Conservation (phyloP, 2,329 filamentous ascomycete genomes). For the Fusarium poae region DNA sequence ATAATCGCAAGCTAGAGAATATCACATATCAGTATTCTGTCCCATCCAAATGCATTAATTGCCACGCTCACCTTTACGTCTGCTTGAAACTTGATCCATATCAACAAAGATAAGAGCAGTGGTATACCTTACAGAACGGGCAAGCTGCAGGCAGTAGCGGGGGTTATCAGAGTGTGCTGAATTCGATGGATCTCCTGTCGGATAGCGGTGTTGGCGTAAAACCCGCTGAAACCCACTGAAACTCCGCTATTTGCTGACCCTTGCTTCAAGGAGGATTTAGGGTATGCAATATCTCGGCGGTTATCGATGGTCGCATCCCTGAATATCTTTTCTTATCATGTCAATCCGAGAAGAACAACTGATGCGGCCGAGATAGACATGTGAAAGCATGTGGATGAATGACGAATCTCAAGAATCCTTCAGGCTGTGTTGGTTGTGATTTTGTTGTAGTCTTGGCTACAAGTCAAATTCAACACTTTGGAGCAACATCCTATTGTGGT, state of each 20-base stretch:
- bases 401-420: neutral
- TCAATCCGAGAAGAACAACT: neutral
- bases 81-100: conserved; percentile 31
- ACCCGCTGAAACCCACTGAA: conserved; percentile 10
- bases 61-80: conserved; percentile 36
- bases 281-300: neutral
- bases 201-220: conserved; percentile 19
- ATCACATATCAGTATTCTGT: neutral
- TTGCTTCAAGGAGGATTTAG: neutral
- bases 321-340: conserved; percentile 24
- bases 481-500: neutral
- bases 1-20: conserved; percentile 51
- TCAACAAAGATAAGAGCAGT: conserved; percentile 1
- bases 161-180: neutral
- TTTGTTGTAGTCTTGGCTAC: neutral
- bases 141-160: conserved; percentile 2
- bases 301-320: conserved; percentile 17
- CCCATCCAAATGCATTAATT: neutral
- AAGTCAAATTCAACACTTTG: conserved; percentile 1
- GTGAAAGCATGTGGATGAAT: neutral
- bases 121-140: neutral
- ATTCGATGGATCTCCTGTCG: conserved; percentile 3
- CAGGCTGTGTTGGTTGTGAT: neutral
- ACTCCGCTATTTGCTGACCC: conserved; percentile 1
- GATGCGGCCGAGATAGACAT: neutral